Evolutionary conservation across 2,329 filamentous ascomycete genomes (phyloP), one percentile per base, ranked within the genome.

Genomic region (Fusarium decemcellulare): DNA sequence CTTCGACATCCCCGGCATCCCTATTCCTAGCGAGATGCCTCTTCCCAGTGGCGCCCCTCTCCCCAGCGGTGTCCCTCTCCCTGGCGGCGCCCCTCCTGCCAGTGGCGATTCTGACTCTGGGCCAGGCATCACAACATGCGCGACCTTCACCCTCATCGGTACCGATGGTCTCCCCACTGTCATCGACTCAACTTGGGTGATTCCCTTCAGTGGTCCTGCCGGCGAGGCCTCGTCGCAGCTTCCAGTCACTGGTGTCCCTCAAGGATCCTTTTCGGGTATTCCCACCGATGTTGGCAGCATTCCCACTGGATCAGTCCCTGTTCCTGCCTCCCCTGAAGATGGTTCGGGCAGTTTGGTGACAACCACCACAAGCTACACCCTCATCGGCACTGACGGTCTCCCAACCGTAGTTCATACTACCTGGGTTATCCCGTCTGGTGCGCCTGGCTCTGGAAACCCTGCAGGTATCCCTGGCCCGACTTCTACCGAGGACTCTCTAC

Each of bases 171-270:
- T 73, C 39, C 74, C 77, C 11, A 81, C 79, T 10, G 70, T 79
- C 11, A 62, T 81, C 18, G 76, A 81, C 40, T 80, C 79, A 9
- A 78, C 76, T 15, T 74, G 78, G 72, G 70, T 80, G 18, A 62
- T 76, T 14, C 71, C 76, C 50, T 32, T 48, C 9, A 61, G 47
- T 36, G 68, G 64, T 11, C 64, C 70, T 29, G 52, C 48, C 11
- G 50, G 59, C 29, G 62, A 61, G 6, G 61, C 47, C 10, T 70
- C 71, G 44, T 61, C 59, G 9, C 66, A 69, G 12, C 61, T 65
- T 16, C 60, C 73, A 18, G 44, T 52, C 5, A 50, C 63, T 16
- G 55, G 59, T 8, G 30, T 54, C 10, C 68, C 68, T 2, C 61
- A 68, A 14, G 60, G 53, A 10, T 48, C 68, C 2, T 59, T 73